These are phyloP conservation scores for Solanum pimpinellifolium DNA, from an alignment of 257 asterid species.

Conservation along the genomic window DNA sequence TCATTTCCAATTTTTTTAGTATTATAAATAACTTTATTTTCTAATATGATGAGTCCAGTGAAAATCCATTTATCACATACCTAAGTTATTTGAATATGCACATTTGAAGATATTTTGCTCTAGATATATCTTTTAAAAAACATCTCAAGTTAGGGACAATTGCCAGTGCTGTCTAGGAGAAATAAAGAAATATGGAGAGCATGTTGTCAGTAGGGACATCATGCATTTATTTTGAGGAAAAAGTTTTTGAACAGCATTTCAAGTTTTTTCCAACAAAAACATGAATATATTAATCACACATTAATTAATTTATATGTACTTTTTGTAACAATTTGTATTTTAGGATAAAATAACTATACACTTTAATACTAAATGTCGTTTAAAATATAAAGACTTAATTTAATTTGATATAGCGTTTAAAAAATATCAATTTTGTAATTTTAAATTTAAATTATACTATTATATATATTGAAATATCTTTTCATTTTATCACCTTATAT, in stretches of 20 bases:
- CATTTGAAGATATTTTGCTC: not conserved
- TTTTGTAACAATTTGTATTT: not conserved
- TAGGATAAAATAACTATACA: not conserved
- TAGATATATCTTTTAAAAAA: not conserved
- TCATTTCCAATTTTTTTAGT: not conserved
- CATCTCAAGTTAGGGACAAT: not conserved
- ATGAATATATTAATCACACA: too few species aligned
- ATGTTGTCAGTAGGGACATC: not conserved
- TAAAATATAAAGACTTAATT: not conserved
- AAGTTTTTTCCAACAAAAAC: not conserved
- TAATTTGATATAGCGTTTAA: not conserved
- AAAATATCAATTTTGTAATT: too few species aligned
- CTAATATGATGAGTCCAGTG: too few species aligned
- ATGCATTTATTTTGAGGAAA: not conserved
- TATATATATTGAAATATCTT: too few species aligned
- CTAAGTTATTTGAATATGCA: not conserved
- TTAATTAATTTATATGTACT: too few species aligned
- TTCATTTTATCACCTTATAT: too few species aligned
- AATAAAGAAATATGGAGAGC: not conserved
- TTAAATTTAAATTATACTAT: too few species aligned
- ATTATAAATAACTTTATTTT: not conserved
- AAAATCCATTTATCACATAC: too few species aligned
- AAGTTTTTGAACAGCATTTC: not conserved
- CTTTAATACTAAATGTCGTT: not conserved
- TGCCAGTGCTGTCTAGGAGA: not conserved